A percentile compares a stretch with the other conserved stretches of the same genome.
Conservation (phyloP, 164 flowering plant species). For the Taxillus chinensis region DNA sequence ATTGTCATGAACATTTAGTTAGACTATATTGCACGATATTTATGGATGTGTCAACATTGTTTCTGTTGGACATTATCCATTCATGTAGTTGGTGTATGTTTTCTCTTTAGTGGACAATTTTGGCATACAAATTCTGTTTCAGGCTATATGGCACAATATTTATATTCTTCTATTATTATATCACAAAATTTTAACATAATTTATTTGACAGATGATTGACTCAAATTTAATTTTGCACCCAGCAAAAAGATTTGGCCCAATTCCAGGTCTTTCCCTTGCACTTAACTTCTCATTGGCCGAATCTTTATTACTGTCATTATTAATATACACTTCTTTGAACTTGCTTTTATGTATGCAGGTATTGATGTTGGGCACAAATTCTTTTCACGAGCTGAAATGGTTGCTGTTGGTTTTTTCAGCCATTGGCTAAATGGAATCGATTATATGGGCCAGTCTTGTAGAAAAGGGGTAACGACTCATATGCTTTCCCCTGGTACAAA, state of each 20-base stretch:
- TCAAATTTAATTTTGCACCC: constrained; percentile 26
- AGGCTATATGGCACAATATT: too few species aligned
- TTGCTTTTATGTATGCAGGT: constrained; percentile 37
- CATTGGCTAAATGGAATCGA: constrained; percentile 97
- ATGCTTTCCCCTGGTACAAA: not conserved
- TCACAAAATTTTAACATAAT: not conserved
- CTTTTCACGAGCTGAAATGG: constrained; percentile 92
- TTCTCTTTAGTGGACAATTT: too few species aligned
- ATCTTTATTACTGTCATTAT: too few species aligned
- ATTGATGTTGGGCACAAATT: constrained; percentile 78
- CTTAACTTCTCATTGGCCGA: too few species aligned
- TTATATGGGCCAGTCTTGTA: constrained; percentile 40
- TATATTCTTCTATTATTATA: too few species aligned
- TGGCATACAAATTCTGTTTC: too few species aligned
- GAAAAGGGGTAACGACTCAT: constrained; percentile 19
- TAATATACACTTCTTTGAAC: not conserved
- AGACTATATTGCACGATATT: too few species aligned
- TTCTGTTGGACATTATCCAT: too few species aligned
- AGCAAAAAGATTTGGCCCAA: constrained; percentile 44
- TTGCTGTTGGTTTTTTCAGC: constrained; percentile 64
- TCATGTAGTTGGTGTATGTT: too few species aligned
- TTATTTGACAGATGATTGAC: constrained; percentile 48
- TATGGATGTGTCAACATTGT: too few species aligned
- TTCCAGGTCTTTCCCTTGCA: constrained; percentile 55
- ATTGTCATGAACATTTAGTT: too few species aligned